Percentiles rank a stretch among this genome's conserved stretches.
Conservation (phyloP, 1,284 basidiomycete species). For the Trametes hirsuta region DNA sequence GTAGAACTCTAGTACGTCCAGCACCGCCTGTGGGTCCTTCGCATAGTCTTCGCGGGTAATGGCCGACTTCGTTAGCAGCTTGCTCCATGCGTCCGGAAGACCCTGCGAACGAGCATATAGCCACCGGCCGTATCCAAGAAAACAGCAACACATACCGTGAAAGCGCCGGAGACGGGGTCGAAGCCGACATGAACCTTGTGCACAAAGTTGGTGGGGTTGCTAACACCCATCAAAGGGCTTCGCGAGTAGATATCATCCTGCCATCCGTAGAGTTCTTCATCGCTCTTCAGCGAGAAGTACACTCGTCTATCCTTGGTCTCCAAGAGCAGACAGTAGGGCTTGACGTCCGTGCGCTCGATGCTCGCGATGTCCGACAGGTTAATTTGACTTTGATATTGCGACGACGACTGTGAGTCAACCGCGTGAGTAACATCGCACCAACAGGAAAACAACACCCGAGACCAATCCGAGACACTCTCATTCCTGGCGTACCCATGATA, state of each 20-base stretch:
- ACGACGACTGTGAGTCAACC: slow-evolving; percentile 34
- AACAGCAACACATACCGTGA: slow-evolving; percentile 66
- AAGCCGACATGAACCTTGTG: slow-evolving; percentile 99
- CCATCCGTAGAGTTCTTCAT: slow-evolving; percentile 97
- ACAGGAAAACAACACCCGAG: not conserved
- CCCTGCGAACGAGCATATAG: slow-evolving; percentile 54
- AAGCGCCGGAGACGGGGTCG: slow-evolving; percentile 91
- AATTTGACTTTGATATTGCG: slow-evolving; percentile 71
- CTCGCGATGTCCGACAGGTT: slow-evolving; percentile 80
- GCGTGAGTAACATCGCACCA: not conserved
- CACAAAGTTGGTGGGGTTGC: slow-evolving; percentile 95
- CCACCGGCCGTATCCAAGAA: not conserved
- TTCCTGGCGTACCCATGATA: no score
- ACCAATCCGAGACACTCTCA: no score
- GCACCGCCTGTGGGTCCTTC: slow-evolving; percentile 94
- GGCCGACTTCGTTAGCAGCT: slow-evolving; percentile 92
- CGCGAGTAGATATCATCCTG: slow-evolving; percentile 95
- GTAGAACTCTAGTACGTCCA: slow-evolving; percentile 98
- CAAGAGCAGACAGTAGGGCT: slow-evolving; percentile 88
- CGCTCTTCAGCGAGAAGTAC: slow-evolving; percentile 85
- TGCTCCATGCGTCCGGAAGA: slow-evolving; percentile 96
- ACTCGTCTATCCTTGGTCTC: slow-evolving; percentile 84
- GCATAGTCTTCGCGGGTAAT: slow-evolving; percentile 98
- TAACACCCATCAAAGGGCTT: slow-evolving; percentile 91
- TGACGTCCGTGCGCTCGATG: slow-evolving; percentile 90